A percentile compares a stretch with the other conserved stretches of the same genome.
phyloP scores from a whole-genome alignment of 2,329 filamentous ascomycete genomes.

The Fusarium decemcellulare region DNA sequence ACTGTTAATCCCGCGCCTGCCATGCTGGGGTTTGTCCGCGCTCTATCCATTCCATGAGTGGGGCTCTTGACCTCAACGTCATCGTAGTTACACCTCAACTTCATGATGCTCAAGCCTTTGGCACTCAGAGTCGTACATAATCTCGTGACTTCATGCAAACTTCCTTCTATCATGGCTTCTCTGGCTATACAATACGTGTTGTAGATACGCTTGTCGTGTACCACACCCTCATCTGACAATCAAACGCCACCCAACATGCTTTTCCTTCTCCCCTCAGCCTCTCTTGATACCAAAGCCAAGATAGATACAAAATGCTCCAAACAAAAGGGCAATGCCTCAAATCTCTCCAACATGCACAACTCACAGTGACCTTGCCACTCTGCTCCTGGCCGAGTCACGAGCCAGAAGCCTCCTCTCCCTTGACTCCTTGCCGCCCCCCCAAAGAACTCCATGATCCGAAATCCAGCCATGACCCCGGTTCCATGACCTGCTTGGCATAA shows the following conservation, averaged over 20 bases:
- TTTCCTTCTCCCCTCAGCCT: constrained; percentile 5
- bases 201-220: background rate
- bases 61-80: constrained; percentile 31
- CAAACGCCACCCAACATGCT: constrained; percentile 6
- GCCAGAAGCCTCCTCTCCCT: constrained; percentile 7
- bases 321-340: constrained; percentile 4
- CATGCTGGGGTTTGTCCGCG: background rate
- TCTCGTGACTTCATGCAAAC: background rate
- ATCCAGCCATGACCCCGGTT: constrained; percentile 14
- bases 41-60: constrained; percentile 19
- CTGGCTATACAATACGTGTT: background rate
- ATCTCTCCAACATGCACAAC: constrained; percentile 15
- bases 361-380: constrained; percentile 7
- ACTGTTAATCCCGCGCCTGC: constrained; percentile 12
- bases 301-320: background rate
- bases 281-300: background rate
- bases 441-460: constrained; percentile 36
- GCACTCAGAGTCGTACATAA: background rate
- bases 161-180: background rate
- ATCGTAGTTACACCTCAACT: constrained; percentile 18
- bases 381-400: constrained; percentile 5
- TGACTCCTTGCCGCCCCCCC: constrained; percentile 13
- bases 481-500: constrained; percentile 16
- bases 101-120: background rate
- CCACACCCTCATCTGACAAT: background rate